These are phyloP conservation scores for Lenzites betulinus DNA, from an alignment of 768 basidiomycete genomes.

Conservation along the genomic window DNA sequence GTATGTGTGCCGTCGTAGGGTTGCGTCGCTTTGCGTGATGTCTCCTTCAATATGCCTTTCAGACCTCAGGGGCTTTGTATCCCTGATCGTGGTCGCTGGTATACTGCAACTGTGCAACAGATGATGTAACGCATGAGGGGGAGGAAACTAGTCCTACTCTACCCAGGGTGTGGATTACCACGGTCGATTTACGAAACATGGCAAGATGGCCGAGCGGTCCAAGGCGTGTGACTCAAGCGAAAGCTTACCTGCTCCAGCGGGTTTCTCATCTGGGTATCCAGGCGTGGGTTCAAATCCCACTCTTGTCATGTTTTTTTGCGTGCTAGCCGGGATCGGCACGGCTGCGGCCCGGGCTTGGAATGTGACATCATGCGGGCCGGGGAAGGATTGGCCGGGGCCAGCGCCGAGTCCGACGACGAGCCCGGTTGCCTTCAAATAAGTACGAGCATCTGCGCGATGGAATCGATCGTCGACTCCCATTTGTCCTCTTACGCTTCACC, in stretches of 20 bases:
- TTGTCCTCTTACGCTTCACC: neutral
- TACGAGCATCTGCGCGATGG: neutral
- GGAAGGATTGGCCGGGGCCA: conserved; percentile 1
- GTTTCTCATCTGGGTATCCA: conserved; percentile 35
- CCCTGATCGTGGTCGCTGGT: no score
- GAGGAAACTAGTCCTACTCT: no score
- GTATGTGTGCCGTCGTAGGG: no score
- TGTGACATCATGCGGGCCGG: neutral
- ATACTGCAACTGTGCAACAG: no score
- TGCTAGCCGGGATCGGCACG: neutral
- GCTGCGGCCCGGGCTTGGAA: neutral
- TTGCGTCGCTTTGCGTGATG: no score
- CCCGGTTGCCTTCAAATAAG: no score
- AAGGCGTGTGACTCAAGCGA: conserved; percentile 65
- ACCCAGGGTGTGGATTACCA: no score
- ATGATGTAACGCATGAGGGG: no score
- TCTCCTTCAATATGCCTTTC: no score
- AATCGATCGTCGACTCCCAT: conserved; percentile 4
- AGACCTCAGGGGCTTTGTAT: no score
- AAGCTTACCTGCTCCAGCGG: conserved; percentile 28
- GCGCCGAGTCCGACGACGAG: neutral
- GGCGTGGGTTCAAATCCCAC: conserved; percentile 34
- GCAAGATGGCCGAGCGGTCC: conserved; percentile 66
- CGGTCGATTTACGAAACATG: conserved; percentile 52
- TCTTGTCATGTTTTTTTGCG: conserved; percentile 25